Evolutionary conservation across 1,284 basidiomycete genomes (phyloP).

Genomic region (Trametes sp.): DNA sequence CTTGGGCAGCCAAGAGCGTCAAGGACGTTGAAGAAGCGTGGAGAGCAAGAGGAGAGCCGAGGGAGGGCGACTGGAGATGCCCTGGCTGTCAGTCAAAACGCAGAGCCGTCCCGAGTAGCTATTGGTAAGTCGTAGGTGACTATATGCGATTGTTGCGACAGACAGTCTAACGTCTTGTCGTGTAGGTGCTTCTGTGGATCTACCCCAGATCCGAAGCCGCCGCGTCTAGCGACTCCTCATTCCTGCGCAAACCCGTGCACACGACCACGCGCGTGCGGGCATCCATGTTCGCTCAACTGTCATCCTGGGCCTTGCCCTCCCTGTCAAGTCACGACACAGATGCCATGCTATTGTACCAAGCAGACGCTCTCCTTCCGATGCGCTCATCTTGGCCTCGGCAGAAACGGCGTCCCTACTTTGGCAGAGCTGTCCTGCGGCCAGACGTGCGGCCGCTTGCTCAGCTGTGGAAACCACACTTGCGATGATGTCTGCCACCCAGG

Average conservation of each 20-base stretch:
- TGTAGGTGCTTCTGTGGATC: slow-evolving; percentile 86
- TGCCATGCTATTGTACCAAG: slow-evolving; percentile 74
- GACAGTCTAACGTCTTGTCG: background rate
- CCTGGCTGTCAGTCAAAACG: slow-evolving; percentile 87
- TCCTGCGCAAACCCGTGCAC: slow-evolving; percentile 85
- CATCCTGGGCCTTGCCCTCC: slow-evolving; percentile 86
- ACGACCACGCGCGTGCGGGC: slow-evolving; percentile 65
- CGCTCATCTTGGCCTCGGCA: slow-evolving; percentile 49
- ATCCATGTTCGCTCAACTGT: slow-evolving; percentile 76
- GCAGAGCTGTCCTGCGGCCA: slow-evolving; percentile 70
- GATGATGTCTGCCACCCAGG: slow-evolving; percentile 75
- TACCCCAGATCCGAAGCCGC: slow-evolving; percentile 72
- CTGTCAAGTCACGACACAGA: slow-evolving; percentile 57
- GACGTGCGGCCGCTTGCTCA: slow-evolving; percentile 62
- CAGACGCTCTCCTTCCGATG: slow-evolving; percentile 72
- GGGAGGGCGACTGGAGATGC: slow-evolving; percentile 83
- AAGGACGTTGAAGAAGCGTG: slow-evolving; percentile 81
- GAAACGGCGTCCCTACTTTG: slow-evolving; percentile 40
- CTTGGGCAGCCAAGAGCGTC: slow-evolving; percentile 83
- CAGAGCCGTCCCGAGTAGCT: slow-evolving; percentile 67
- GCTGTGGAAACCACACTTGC: slow-evolving; percentile 77
- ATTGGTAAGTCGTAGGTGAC: slow-evolving; percentile 63
- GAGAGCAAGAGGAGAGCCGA: slow-evolving; percentile 72
- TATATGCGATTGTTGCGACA: background rate
- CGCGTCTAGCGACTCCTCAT: slow-evolving; percentile 80